A percentile compares a stretch with the other conserved stretches of the same genome.
Evolutionary conservation across 1,139 yeast genomes (phyloP).

Genomic region (Suhomyces bribrorum): DNA sequence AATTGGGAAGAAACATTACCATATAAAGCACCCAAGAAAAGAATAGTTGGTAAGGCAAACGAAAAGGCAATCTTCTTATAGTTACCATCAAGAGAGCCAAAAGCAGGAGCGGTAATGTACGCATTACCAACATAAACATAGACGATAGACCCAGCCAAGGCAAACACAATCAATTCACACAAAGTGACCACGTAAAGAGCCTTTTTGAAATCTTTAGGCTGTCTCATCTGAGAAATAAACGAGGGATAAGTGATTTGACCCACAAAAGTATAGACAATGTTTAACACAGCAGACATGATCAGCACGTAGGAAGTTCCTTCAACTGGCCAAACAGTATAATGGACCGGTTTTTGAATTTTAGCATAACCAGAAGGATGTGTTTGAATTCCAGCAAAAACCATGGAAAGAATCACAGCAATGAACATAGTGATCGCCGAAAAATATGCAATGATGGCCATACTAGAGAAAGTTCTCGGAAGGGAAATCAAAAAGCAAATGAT

Average conservation of each 20-base stretch:
- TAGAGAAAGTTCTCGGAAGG: slow-evolving; percentile 57
- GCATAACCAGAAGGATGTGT: slow-evolving; percentile 47
- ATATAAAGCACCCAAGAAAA: slow-evolving; percentile 58
- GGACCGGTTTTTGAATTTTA: slow-evolving; percentile 33
- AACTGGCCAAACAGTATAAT: slow-evolving; percentile 50
- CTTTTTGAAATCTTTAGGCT: slow-evolving; percentile 58
- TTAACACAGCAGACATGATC: slow-evolving; percentile 58
- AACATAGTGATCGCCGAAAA: slow-evolving; percentile 60
- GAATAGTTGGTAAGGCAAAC: slow-evolving; percentile 60
- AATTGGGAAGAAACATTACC: slow-evolving; percentile 56
- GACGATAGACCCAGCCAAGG: slow-evolving; percentile 56
- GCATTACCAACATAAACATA: slow-evolving; percentile 59
- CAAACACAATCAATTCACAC: slow-evolving; percentile 50
- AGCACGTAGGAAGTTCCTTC: slow-evolving; percentile 53
- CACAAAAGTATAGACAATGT: slow-evolving; percentile 62
- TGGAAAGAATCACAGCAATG: slow-evolving; percentile 52
- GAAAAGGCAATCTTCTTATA: slow-evolving; percentile 58
- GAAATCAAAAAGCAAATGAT: slow-evolving; percentile 52
- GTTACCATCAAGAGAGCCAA: slow-evolving; percentile 49
- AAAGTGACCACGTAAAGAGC: slow-evolving; percentile 54
- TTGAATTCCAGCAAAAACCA: slow-evolving; percentile 57
- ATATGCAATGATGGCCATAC: slow-evolving; percentile 50
- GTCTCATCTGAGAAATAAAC: slow-evolving; percentile 60
- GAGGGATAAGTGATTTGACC: slow-evolving; percentile 67
- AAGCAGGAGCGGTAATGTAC: slow-evolving; percentile 60